Evolutionary conservation across 495 filamentous ascomycete species (phyloP), one percentile per base, ranked within the genome.

Genomic region (Podospora pseudocomata): DNA sequence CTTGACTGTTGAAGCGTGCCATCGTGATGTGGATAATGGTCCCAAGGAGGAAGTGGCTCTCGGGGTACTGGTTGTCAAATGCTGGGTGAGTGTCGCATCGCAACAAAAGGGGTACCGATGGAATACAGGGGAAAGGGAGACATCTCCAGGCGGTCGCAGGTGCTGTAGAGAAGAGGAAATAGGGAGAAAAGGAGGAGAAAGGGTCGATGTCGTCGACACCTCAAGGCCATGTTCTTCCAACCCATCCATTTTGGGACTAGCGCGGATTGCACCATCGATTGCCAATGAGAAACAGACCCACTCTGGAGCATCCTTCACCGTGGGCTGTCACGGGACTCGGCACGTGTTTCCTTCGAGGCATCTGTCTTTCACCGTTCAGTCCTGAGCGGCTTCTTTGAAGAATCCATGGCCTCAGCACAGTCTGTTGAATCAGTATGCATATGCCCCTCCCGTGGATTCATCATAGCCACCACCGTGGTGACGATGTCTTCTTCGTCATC

Each of bases 221-320:
- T 16, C 65, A 56, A 69, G 66, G 66, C 39, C 57, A 69, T 71
- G 56, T 57, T 64, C 68, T 72, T 62, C 59, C 16, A 44, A 23
- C 27, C 55, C 56, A n/a, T 19, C 74, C 64, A 39, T 15, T 74
- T 71, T 73, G 60, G 71, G 76, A 49, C 72, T 77, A 76, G 76
- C 70, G 73, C 68, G 66, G 69, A 78, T 78, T 74, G 75, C 75
- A 72, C 73, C 74, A 78, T 77, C 61, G 70, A 71, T 65, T 11
- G 26, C 68, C 67, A 76, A 74, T 74, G 34, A 58, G 55, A 20
- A 15, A 11, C 1, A 58, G 55, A 26, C 55, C 23, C 55, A 58
- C 23, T 58, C 55, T 15, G 59, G 58, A 4, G 3, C 20, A 61
- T 0, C 5, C 5, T 34, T 28, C 55, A 20, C 55, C n/a, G 6